Evolutionary conservation across 208 protist genomes (phyloP).

Genomic region (Trichomonas tenax): DNA sequence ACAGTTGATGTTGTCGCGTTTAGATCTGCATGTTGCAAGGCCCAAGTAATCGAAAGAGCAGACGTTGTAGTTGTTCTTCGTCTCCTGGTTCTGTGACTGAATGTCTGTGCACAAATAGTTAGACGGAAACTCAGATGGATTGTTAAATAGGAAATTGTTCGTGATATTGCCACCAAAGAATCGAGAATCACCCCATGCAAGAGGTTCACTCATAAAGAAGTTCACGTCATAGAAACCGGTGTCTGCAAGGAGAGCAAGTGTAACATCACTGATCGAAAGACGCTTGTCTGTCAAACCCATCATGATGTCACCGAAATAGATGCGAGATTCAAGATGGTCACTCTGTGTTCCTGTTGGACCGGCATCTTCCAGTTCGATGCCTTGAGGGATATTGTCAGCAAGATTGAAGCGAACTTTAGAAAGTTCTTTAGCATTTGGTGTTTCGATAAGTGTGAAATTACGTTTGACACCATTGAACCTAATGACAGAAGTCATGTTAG

Average conservation of each 20-base stretch:
- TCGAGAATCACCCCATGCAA: not conserved
- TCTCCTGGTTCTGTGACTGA: not conserved
- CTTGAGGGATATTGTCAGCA: not conserved
- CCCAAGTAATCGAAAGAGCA: not conserved
- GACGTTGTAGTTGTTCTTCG: not conserved
- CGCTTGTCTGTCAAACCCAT: not conserved
- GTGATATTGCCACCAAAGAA: not conserved
- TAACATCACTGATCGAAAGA: not conserved
- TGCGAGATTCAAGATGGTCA: not conserved
- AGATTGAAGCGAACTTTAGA: not conserved
- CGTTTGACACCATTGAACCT: not conserved
- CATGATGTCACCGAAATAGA: not conserved
- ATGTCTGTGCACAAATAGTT: not conserved
- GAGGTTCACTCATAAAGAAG: not conserved
- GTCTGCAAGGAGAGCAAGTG: not conserved
- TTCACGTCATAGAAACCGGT: not conserved
- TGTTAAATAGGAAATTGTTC: not conserved
- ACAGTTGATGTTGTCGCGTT: not conserved
- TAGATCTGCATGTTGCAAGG: not conserved
- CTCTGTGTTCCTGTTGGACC: not conserved
- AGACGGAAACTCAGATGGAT: not conserved
- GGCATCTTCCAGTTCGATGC: not conserved
- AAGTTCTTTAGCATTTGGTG: not conserved
- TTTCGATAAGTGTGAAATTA: not conserved
- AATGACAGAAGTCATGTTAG: not conserved